Evolutionary conservation across 306 rosid species (phyloP).

Genomic region (Glycine soja): DNA sequence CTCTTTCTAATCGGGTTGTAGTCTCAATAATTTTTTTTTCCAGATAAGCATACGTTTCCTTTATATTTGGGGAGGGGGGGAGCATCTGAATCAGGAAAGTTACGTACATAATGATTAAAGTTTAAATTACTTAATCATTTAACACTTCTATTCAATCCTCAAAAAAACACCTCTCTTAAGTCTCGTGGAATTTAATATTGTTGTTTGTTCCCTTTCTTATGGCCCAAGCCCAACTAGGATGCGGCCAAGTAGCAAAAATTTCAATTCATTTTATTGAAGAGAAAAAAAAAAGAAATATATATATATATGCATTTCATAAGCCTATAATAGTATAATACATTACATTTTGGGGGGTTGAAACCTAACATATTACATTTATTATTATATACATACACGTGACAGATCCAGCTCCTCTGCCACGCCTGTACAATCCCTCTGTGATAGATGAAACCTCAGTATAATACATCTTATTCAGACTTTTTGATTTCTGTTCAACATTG

Average conservation of each 20-base stretch:
- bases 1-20: too few species aligned
- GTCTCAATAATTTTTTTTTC: too few species aligned
- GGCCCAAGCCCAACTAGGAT: too few species aligned
- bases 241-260: too few species aligned
- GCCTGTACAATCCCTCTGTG: conserved; percentile 30
- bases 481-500: conserved; percentile 47
- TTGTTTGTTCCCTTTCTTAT: background rate
- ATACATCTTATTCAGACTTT: conserved; percentile 56
- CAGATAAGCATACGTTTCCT: too few species aligned
- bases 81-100: too few species aligned
- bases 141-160: too few species aligned
- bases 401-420: conserved; percentile 46
- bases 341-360: background rate
- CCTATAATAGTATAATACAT: background rate
- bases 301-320: background rate
- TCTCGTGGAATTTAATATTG: background rate
- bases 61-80: too few species aligned
- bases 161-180: background rate
- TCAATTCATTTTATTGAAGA: too few species aligned
- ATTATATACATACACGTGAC: conserved; percentile 40
- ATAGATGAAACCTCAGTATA: conserved; percentile 28
- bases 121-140: too few species aligned
- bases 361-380: background rate
- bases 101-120: too few species aligned
- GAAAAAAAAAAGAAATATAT: too few species aligned